Evolutionary conservation across 805 yeast species (phyloP), one percentile per base, ranked within the genome.

Genomic region (Cyberlindnera mississippiensis): DNA sequence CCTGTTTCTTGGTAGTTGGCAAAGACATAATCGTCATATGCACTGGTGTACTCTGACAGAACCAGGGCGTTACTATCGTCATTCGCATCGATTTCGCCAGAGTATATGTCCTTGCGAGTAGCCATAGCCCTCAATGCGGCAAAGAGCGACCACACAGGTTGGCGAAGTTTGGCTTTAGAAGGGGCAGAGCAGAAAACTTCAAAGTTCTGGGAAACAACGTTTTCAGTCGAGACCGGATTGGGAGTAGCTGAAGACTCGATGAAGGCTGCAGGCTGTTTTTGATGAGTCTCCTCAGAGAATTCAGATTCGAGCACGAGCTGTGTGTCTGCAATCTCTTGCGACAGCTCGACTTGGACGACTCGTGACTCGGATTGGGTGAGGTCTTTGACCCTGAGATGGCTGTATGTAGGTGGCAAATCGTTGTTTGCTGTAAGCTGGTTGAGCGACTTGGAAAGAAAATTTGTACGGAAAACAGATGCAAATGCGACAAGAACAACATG

Each of bases 91-190:
- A 50, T 55, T 40, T 66, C 67, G 20, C 78, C 71, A 27, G 73
- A 60, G 55, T 66, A 69, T 30, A 73, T 56, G 52, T 72, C 71
- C 48, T 67, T 69, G 48, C 74, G 58, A 27, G 64, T 54, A 48
- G 64, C 66, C 70, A 76, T 74, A 1, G 79, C 71, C 49, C 69
- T 71, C 10, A 73, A 60, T 1, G 80, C 77, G 19, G 74, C 70
- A 1, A 76, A 56, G 35, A 76, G 66, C 0, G 76, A 62, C 82
- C 82, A 77, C 4, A 76, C 44, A 3, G 81, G 81, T 47, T 78
- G 78, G 18, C 60, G 48, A 42, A 17, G 46, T 27, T 49, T 54
- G 11, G 50, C 35, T 29, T 46, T 56, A 9, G 46, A 33, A 14
- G 50, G 53, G 1, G 53, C 41, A 11, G 50, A 35, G 33, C 47